Evolutionary conservation across 768 basidiomycete species (phyloP), one percentile per base, ranked within the genome.

Genomic region (Suillus subalutaceus): DNA sequence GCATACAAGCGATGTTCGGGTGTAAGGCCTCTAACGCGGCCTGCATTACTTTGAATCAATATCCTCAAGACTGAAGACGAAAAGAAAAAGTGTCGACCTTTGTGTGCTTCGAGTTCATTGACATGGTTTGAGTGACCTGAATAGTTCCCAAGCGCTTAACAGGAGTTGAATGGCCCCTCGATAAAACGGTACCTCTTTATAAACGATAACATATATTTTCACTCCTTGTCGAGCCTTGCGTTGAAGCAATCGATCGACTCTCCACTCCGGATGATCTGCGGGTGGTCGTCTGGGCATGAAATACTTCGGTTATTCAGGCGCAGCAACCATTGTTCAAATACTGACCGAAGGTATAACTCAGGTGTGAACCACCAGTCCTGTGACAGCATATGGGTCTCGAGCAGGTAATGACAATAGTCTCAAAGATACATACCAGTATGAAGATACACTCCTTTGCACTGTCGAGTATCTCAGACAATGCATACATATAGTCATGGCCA

Each of bases 401-500:
- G 41, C 13, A n/a, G 53, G 52, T 57, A 20, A 59, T 35, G 6
- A 1, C 10, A n/a, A 13, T 56, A 15, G 15, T 26, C 41, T 35
- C 61, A 52, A 46, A 46, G 23, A 46, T 44, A 70, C 83, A 7
- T 64, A 90, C 96, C 68, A 92, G 71, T 69, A 99, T 97, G 77
- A 94, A 96, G 73, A 99, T 97, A 38, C 79, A 87, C 72, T 97
- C 92, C 65, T 84, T 85, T 3, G 93, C 93, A 41, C 80, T 85
- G 57, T 92, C 91, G n/a, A 98, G 83, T 78, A 96, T 83, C 78
- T 97, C 94, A 1, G 93, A 94, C 43, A 97, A 75, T 0, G 97
- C 96, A 86, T 91, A 98, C 85, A 98, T 92, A 76, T 97, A 99
- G 79, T 99, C 96, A 65, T 97, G 94, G 0, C 97, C 97, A 71